Evolutionary conservation across 2,329 filamentous ascomycete genomes (phyloP).

Genomic region (Alternaria sp.): DNA sequence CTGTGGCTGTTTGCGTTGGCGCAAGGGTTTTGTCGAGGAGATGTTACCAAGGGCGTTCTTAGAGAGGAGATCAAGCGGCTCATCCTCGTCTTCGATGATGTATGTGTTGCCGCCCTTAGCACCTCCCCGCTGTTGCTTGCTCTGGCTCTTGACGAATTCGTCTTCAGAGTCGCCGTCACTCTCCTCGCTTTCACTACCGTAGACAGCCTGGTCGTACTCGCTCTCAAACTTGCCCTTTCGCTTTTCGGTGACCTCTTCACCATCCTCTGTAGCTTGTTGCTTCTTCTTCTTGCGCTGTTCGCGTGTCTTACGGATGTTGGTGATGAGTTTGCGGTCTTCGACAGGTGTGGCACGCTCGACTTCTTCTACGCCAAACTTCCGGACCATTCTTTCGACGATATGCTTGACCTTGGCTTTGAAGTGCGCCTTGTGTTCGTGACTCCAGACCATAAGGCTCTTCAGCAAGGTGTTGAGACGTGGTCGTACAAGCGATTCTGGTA

Average conservation of each 20-base stretch:
- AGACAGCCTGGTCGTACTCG: constrained; percentile 95
- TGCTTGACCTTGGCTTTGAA: constrained; percentile 98
- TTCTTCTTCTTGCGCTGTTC: constrained; percentile 91
- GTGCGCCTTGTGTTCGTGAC: constrained; percentile 96
- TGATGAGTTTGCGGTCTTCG: constrained; percentile 84
- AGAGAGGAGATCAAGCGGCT: constrained; percentile 92
- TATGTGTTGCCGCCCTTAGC: constrained; percentile 68
- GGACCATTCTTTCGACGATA: constrained; percentile 91
- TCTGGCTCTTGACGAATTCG: constrained; percentile 44
- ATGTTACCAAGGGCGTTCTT: constrained; percentile 90
- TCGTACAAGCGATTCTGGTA: constrained; percentile 79
- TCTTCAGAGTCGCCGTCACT: constrained; percentile 55
- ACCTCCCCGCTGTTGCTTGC: constrained; percentile 40
- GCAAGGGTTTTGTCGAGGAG: constrained; percentile 83
- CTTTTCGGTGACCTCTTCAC: constrained; percentile 51
- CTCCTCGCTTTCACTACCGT: constrained; percentile 68
- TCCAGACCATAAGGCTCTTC: constrained; percentile 93
- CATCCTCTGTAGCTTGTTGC: constrained; percentile 67
- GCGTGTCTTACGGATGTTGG: constrained; percentile 94
- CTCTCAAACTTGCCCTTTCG: constrained; percentile 76
- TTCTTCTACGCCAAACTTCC: constrained; percentile 82
- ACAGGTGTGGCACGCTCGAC: constrained; percentile 84
- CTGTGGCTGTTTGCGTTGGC: constrained; percentile 60
- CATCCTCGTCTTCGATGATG: constrained; percentile 92
- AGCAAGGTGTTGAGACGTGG: constrained; percentile 79